Evolutionary conservation across 257 asterid species (phyloP), one percentile per base, ranked within the genome.

Genomic region (Gentiana macrophylla): DNA sequence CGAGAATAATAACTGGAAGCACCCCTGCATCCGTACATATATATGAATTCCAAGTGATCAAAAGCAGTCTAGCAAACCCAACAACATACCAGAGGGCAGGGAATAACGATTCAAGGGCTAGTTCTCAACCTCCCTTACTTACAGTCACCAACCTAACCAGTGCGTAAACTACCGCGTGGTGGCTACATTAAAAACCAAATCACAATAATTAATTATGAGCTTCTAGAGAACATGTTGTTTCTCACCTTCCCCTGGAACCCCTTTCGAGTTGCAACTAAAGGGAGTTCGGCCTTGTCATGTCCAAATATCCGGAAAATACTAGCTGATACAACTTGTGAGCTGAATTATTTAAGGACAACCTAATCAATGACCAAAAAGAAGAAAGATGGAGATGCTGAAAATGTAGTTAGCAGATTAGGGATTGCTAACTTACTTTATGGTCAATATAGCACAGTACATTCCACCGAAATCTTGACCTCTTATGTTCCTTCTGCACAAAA

Each of bases 381-480:
- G 32, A 67, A 45, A 53, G 4, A 15, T 5, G 12, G 13, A 34
- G 35, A 32, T 52, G 5, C 37, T 34, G 44, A 54, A 33, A 57
- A 37, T 52, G 33, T 5, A 35, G 12, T 7, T 5, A 38, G 44
- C 13, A 37, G 46, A 44, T 37, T 37, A 52, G 10, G 32, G 38
- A 9, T 35, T 32, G 6, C n/a, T 32, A 41, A 52, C 37, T 50
- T 77, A 92, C 99, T 92, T 85, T 64, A 85, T 91, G 1, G 86
- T 85, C 79, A 92, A 71, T 72, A 92, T 79, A 51, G 95, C 94
- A 62, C 99, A 92, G 73, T 81, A 82, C 80, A 92, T 88, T 74
- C 99, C 99, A 75, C 99, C 70, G 71, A 83, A 88, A 73, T 92
- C 91, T 71, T 88, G 95, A 38, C 95, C 97, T 74, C 95, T 76